Evolutionary conservation across 345 rosid genomes (phyloP).

Genomic region (Streptanthus diversifolius): DNA sequence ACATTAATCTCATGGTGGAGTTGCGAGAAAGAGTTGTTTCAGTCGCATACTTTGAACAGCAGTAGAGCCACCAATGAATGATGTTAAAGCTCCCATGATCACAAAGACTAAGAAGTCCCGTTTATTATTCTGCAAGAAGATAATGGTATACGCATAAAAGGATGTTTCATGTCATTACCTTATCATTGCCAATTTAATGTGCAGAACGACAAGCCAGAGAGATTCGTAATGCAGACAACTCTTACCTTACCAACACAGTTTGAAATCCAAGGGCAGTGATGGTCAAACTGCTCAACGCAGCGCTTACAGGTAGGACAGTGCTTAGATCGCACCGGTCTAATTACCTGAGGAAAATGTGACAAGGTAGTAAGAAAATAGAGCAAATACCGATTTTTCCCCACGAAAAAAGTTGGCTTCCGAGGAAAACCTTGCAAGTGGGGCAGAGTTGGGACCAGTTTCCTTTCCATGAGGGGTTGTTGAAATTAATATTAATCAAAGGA

Average conservation of each 20-base stretch:
- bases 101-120: slow-evolving; percentile 79
- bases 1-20: background rate
- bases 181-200: background rate
- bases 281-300: slow-evolving; percentile 94
- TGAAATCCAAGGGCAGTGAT: slow-evolving; percentile 99
- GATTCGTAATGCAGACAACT: background rate
- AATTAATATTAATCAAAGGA: slow-evolving; percentile 60
- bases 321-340: slow-evolving; percentile 93
- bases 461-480: slow-evolving; percentile 70
- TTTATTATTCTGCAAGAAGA: slow-evolving; percentile 68
- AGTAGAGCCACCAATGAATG: slow-evolving; percentile 46
- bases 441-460: slow-evolving; percentile 99
- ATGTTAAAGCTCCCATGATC: slow-evolving; percentile 60
- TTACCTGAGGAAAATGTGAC: slow-evolving; percentile 50
- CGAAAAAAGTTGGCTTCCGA: background rate
- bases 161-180: background rate
- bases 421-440: slow-evolving; percentile 95
- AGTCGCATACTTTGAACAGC: slow-evolving; percentile 74
- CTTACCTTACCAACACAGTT: slow-evolving; percentile 97
- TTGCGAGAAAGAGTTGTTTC: background rate
- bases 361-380: background rate
- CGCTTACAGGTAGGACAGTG: slow-evolving; percentile 86
- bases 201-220: background rate
- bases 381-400: background rate
- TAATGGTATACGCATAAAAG: background rate